Evolutionary conservation across 2,329 filamentous ascomycete species (phyloP).

Genomic region (Torrubiella hemipterigena): DNA sequence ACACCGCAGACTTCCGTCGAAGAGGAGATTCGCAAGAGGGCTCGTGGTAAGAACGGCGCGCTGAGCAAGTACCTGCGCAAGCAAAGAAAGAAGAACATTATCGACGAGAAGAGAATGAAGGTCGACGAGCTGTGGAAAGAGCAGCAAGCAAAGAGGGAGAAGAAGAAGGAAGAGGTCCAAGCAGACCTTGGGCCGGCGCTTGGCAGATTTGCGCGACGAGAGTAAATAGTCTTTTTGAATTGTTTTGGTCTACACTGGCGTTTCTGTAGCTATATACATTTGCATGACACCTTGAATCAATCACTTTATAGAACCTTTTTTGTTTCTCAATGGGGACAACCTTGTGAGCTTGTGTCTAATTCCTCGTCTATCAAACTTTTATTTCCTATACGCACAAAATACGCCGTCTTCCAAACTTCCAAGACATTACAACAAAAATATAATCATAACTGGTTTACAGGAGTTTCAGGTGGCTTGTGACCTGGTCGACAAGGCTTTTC

Average conservation of each 20-base stretch:
- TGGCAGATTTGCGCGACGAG: slow-evolving; percentile 70
- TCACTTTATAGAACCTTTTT: too few relatives aligned
- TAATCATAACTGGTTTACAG: too few relatives aligned
- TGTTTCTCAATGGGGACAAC: too few relatives aligned
- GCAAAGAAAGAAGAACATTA: slow-evolving; percentile 83
- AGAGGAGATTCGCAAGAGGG: slow-evolving; percentile 60
- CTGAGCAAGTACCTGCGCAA: slow-evolving; percentile 83
- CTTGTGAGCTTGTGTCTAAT: too few relatives aligned
- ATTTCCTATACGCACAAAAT: too few relatives aligned
- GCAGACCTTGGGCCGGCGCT: slow-evolving; percentile 75
- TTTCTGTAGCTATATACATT: too few relatives aligned
- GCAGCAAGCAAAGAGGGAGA: slow-evolving; percentile 53
- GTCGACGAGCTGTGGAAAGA: slow-evolving; percentile 74
- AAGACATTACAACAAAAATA: too few relatives aligned
- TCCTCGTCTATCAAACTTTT: too few relatives aligned
- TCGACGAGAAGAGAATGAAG: slow-evolving; percentile 86
- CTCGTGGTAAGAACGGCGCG: slow-evolving; percentile 80
- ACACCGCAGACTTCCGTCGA: slow-evolving; percentile 45
- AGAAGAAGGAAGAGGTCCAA: slow-evolving; percentile 50
- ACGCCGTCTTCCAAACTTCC: too few relatives aligned
- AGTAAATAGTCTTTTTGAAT: too few relatives aligned
- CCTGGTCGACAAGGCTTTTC: slow-evolving; percentile 72
- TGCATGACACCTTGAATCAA: too few relatives aligned
- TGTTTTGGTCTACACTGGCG: too few relatives aligned
- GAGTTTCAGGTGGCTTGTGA: slow-evolving; percentile 77